Conservation (phyloP, 441 rosid species). For the Omphalea diandra region DNA sequence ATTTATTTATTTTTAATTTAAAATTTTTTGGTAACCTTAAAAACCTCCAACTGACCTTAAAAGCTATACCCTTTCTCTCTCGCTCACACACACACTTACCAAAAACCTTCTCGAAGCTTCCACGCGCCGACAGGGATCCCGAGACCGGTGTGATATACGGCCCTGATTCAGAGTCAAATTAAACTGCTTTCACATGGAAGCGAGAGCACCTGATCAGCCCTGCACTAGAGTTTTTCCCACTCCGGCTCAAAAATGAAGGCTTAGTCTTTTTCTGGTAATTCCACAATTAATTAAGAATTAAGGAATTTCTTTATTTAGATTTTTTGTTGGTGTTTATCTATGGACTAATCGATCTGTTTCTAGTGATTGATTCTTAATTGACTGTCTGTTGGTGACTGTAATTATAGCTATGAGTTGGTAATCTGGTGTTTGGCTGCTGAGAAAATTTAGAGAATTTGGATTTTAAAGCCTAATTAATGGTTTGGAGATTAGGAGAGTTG, state of each 20-base stretch:
- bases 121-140: slow-evolving; percentile 18
- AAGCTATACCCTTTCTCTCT: too few species aligned
- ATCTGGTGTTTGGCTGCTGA: slow-evolving; percentile 32
- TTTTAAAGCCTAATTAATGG: not conserved
- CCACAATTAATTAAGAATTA: not conserved
- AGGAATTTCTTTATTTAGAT: not conserved
- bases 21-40: slow-evolving; percentile 2
- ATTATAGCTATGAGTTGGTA: slow-evolving; percentile 15
- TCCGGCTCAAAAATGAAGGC: not conserved
- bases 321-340: not conserved
- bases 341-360: slow-evolving; percentile 1
- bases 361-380: slow-evolving; percentile 23
- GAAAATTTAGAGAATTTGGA: slow-evolving; percentile 15
- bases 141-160: slow-evolving; percentile 38
- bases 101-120: slow-evolving; percentile 17
- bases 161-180: slow-evolving; percentile 29
- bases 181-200: slow-evolving; percentile 16
- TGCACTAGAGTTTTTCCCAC: not conserved
- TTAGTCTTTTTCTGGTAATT: not conserved
- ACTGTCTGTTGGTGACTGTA: slow-evolving; percentile 2
- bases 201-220: slow-evolving; percentile 16
- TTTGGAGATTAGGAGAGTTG: not conserved
- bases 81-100: not conserved
- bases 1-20: not conserved
- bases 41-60: not conserved